Conservation (phyloP, 306 rosid genomes). For the Citrullus amarus region DNA sequence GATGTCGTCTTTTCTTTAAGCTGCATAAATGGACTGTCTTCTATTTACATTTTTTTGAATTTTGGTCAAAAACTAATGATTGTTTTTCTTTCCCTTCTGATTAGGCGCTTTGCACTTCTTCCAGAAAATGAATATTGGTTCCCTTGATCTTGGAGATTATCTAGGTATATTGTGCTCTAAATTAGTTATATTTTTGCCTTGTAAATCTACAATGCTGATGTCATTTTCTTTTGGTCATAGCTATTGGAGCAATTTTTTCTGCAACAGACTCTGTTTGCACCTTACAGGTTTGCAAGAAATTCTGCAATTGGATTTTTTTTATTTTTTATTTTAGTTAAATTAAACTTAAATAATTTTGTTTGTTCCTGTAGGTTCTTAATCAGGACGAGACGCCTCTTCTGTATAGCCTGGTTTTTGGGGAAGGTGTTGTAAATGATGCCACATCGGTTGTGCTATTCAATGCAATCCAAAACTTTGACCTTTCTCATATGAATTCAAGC, state of each 20-base stretch:
- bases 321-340: conserved; percentile 13
- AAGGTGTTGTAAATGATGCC: conserved; percentile 96
- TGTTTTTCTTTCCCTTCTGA: conserved; percentile 9
- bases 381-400: conserved; percentile 15
- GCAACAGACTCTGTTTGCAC: conserved; percentile 13
- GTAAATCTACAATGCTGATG: not conserved
- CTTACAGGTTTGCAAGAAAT: conserved; percentile 68
- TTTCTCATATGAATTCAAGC: conserved; percentile 57
- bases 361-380: conserved; percentile 7
- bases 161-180: conserved; percentile 39
- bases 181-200: not conserved
- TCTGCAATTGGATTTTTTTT: conserved; percentile 16
- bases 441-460: conserved; percentile 90
- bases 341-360: not conserved
- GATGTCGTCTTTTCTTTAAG: not conserved
- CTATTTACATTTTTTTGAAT: not conserved
- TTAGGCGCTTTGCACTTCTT: conserved; percentile 87
- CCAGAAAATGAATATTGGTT: conserved; percentile 56
- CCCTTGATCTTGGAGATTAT: conserved; percentile 82
- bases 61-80: not conserved
- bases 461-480: conserved; percentile 91
- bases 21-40: not conserved
- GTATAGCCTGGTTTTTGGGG: conserved; percentile 63
- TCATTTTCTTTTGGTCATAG: conserved; percentile 31
- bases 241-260: conserved; percentile 47